Conservation (phyloP, 352 stramenopile species). For the Phytophthora pinifolia region DNA sequence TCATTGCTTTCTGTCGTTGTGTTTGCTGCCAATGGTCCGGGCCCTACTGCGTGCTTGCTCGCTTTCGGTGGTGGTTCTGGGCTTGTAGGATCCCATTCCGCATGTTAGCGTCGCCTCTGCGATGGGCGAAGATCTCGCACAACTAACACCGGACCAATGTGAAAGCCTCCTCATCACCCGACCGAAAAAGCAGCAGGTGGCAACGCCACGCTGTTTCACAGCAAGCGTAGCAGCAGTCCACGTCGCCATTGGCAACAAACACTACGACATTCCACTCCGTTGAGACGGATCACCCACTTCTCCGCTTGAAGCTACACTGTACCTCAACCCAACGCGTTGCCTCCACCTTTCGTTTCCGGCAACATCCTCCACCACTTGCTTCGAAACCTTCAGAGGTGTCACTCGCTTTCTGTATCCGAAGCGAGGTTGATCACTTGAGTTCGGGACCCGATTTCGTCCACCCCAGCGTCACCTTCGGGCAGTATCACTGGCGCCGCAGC, state of each 20-base stretch:
- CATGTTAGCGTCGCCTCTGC: constrained; percentile 82
- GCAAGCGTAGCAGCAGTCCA: constrained; percentile 42
- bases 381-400: constrained; percentile 7
- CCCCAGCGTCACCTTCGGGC: constrained; percentile 5
- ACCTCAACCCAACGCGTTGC: constrained; percentile 3
- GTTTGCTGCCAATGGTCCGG: constrained; percentile 45
- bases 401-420: constrained; percentile 56
- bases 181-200: constrained; percentile 21
- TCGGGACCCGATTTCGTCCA: constrained; percentile 17
- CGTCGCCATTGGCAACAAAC: constrained; percentile 83
- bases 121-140: constrained; percentile 45
- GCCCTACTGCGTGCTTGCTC: constrained; percentile 3
- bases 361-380: neutral
- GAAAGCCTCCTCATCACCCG: constrained; percentile 20
- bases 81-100: constrained; percentile 65
- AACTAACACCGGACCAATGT: constrained; percentile 44
- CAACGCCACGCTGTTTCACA: constrained; percentile 20
- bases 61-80: constrained; percentile 11
- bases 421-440: constrained; percentile 49
- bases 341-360: neutral
- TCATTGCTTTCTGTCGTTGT: constrained; percentile 33
- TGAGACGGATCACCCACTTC: constrained; percentile 23
- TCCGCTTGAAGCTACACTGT: constrained; percentile 2
- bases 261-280: constrained; percentile 65
- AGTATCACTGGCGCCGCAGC: neutral